Base-by-base conservation (phyloP, 2,329 filamentous ascomycete genomes). In the Tothia fuscella region DNA sequence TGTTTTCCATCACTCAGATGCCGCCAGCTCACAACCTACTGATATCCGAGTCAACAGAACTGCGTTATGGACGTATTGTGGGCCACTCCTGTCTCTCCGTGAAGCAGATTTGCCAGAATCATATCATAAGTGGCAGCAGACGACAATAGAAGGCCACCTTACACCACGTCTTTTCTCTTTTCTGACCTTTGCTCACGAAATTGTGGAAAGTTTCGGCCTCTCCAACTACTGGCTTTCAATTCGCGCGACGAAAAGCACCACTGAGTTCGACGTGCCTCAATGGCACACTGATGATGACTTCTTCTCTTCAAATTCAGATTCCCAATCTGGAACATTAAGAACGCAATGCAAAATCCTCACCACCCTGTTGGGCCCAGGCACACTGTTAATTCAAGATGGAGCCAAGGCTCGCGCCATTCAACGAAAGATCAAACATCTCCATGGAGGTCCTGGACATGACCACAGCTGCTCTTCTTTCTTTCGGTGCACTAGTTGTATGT, bases 281-380 rank as follows among this genome's bases (percentile, higher is more conserved):
- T 71, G 67, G 68, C 68, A 71, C 45, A 65, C 64, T 0, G 68
- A 71, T 46, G 66, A 71, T 42, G 51, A 66, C 13, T 70, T 71
- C 51, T 71, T 60, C 49, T 25, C 29, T 14, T 30, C 26, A 37
- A 49, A 40, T 41, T 45, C 31, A 34, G 16, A 21, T 21, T 36
- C 21, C 31, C 43, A 12, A 45, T 42, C 19, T 29, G 21, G 17
- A 16, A 37, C 24, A 21, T 6, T 37, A 16, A 22, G 34, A 24
- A 37, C 34, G 19, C 48, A 64, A 47, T 71, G 66, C 65, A 71
- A 71, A 53, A 55, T 71, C 1, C 65, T 62, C 48, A 60, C 65
- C 2, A 65, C 66, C 0, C 57, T 71, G 7, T 57, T 68, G 1
- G 68, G 68, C 3, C 65, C 67, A 0, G 50, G 58, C 2, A 71